Percentiles rank a stretch among this genome's conserved stretches.
Conservation (phyloP, 2,329 filamentous ascomycete species). For the Chrysosphaeria jannelii region DNA sequence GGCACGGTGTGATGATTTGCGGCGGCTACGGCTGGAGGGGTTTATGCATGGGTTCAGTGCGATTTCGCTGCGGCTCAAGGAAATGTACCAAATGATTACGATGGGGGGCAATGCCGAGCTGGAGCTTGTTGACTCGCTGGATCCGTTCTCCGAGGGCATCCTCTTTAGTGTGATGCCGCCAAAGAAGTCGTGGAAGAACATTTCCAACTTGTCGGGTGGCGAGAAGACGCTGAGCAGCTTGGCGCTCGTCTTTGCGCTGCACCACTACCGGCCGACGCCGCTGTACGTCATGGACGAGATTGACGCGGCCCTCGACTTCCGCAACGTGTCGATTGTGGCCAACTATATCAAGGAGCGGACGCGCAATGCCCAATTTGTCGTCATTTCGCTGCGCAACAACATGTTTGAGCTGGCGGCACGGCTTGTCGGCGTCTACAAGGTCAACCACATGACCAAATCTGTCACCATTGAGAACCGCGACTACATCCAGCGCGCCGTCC, state of each 20-base stretch:
- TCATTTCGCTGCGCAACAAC: constrained; percentile 92
- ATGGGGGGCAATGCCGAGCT: constrained; percentile 97
- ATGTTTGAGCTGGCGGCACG: constrained; percentile 98
- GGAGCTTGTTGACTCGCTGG: constrained; percentile 81
- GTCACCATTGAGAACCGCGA: constrained; percentile 68
- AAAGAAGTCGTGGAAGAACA: constrained; percentile 99
- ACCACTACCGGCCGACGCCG: constrained; percentile 93
- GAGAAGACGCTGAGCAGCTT: constrained; percentile 89
- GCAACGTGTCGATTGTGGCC: constrained; percentile 93
- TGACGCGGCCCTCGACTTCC: constrained; percentile 87
- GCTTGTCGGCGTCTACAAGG: constrained; percentile 93
- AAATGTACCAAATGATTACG: constrained; percentile 99
- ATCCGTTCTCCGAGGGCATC: constrained; percentile 92
- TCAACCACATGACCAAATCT: constrained; percentile 94
- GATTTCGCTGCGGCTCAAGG: constrained; percentile 83
- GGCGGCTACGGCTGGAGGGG: constrained; percentile 66
- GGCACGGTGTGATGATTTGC: constrained; percentile 73
- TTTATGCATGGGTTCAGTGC: constrained; percentile 96
- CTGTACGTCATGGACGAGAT: constrained; percentile 99
- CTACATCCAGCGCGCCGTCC: constrained; percentile 33
- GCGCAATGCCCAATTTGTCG: constrained; percentile 97
- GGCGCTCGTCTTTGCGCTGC: constrained; percentile 87
- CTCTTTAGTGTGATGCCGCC: constrained; percentile 96
- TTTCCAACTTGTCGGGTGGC: constrained; percentile 78
- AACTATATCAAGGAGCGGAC: constrained; percentile 98